Evolutionary conservation across 129 eudicot genomes (phyloP).

Genomic region (Tagetes patula): DNA sequence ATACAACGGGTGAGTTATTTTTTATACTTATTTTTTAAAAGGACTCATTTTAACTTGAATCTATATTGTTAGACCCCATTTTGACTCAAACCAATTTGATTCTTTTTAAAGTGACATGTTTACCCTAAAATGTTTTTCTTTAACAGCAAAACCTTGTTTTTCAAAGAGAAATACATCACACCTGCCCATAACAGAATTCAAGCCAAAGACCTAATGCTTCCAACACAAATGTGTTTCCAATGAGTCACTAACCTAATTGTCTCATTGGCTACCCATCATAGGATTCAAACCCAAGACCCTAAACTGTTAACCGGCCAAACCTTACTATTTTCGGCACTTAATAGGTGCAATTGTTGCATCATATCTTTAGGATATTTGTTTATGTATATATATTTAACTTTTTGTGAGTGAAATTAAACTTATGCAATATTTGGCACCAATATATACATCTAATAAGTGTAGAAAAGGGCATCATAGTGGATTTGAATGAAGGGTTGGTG

Average conservation of each 20-base stretch:
- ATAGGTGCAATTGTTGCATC: neutral
- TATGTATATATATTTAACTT: too few relatives aligned
- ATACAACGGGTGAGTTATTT: neutral
- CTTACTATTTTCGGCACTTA: neutral
- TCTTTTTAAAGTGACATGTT: neutral
- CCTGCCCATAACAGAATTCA: too few relatives aligned
- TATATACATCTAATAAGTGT: constrained; percentile 2
- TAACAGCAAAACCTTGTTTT: too few relatives aligned
- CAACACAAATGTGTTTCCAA: too few relatives aligned
- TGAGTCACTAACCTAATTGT: too few relatives aligned
- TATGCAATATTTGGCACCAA: constrained; percentile 12
- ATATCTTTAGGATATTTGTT: neutral
- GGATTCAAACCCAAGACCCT: too few relatives aligned
- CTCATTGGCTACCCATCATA: too few relatives aligned
- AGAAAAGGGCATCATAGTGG: constrained; percentile 19
- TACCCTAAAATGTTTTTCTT: neutral
- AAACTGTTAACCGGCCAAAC: neutral
- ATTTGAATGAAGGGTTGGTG: constrained; percentile 25
- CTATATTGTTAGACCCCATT: neutral
- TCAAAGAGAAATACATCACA: too few relatives aligned
- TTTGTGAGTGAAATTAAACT: neutral
- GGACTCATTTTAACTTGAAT: neutral
- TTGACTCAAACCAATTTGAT: neutral
- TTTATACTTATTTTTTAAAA: neutral
- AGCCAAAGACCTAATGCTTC: too few relatives aligned